phyloP scores from a whole-genome alignment of 129 eudicot species.

The Arctium lappa region DNA sequence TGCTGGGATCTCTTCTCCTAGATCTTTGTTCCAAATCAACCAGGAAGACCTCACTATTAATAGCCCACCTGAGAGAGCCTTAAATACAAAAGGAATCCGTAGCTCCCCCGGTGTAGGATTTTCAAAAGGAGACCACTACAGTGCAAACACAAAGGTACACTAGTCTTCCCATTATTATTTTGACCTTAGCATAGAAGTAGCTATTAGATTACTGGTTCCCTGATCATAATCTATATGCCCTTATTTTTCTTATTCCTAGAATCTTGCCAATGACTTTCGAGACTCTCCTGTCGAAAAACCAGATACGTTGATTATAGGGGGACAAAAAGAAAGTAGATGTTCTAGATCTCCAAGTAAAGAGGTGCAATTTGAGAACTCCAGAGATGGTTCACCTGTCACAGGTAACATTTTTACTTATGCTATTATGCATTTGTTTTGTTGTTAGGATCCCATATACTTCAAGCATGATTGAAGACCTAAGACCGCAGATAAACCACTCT shows the following conservation, averaged over 20 bases:
- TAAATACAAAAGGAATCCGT: conserved; percentile 24
- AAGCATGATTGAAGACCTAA: conserved; percentile 3
- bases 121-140: conserved; percentile 28
- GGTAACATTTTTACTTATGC: conserved; percentile 35
- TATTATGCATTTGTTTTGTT: conserved; percentile 3
- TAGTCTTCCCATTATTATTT: conserved; percentile 33
- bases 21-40: conserved; percentile 39
- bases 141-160: conserved; percentile 32
- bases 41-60: conserved; percentile 31
- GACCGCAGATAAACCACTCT: background rate
- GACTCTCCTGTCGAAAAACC: conserved; percentile 30
- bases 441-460: conserved; percentile 9
- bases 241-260: conserved; percentile 43
- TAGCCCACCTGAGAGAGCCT: conserved; percentile 30
- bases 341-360: conserved; percentile 47
- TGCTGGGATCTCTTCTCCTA: conserved; percentile 19
- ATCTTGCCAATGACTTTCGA: conserved; percentile 32
- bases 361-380: conserved; percentile 47
- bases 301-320: background rate
- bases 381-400: conserved; percentile 44
- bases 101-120: conserved; percentile 39
- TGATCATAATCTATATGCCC: conserved; percentile 13
- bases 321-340: conserved; percentile 11
- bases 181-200: background rate
- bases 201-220: conserved; percentile 7